phyloP scores from a whole-genome alignment of 192 early-diverging fungal species.

The Glomus cerebriforme region DNA sequence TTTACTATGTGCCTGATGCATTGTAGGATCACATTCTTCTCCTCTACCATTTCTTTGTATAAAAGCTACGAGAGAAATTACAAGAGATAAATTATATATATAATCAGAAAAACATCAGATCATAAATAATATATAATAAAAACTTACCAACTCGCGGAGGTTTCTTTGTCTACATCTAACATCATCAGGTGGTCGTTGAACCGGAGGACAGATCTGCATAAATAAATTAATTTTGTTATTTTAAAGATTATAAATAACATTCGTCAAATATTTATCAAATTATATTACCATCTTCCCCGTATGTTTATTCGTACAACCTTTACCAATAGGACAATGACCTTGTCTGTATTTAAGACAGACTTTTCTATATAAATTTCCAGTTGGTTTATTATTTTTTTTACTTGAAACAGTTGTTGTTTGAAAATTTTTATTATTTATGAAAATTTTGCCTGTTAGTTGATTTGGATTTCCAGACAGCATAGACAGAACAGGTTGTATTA shows the following conservation, averaged over 20 bases:
- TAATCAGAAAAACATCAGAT: background rate
- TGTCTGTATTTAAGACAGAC: constrained; percentile 9
- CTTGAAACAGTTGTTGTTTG: background rate
- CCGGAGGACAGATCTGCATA: constrained; percentile 5
- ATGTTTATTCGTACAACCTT: constrained; percentile 11
- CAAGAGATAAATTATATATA: background rate
- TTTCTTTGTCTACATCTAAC: background rate
- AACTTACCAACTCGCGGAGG: constrained; percentile 3
- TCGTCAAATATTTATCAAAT: background rate
- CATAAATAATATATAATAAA: background rate
- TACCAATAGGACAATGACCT: constrained; percentile 13
- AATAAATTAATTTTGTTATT: background rate
- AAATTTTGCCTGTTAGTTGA: no score
- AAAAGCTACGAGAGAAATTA: background rate
- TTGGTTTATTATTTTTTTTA: no score
- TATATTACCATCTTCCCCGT: background rate
- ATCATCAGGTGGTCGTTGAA: constrained; percentile 1
- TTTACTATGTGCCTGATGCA: constrained; percentile 19
- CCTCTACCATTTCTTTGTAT: constrained; percentile 14
- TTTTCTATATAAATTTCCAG: background rate
- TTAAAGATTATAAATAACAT: background rate
- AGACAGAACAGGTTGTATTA: background rate
- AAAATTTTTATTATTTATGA: background rate
- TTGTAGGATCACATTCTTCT: constrained; percentile 25
- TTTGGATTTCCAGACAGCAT: background rate